Conservation (phyloP, 192 early-diverging fungal genomes). For the Dimargaris xerosporica region DNA sequence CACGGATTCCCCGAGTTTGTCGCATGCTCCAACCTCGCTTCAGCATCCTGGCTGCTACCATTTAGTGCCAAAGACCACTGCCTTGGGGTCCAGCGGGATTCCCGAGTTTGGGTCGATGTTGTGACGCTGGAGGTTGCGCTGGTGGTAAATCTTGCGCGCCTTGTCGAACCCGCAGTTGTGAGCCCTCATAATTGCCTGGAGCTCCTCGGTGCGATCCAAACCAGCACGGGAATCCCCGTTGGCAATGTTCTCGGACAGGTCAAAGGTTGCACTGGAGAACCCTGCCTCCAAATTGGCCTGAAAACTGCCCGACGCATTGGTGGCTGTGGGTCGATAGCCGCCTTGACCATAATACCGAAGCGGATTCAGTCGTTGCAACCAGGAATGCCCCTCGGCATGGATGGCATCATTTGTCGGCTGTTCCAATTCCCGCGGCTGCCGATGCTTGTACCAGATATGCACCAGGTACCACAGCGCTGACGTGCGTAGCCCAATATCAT, state of each 20-base stretch:
- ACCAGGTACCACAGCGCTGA: slow-evolving; percentile 7
- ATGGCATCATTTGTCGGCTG: not conserved
- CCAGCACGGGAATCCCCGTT: slow-evolving; percentile 3
- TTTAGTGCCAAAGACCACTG: not conserved
- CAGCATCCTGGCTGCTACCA: no score
- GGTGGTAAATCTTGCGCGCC: slow-evolving; percentile 11
- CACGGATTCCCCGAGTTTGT: no score
- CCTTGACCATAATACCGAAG: not conserved
- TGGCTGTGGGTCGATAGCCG: no score
- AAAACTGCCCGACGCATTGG: not conserved
- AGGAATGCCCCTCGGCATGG: not conserved
- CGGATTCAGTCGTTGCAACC: not conserved
- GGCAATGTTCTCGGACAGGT: not conserved
- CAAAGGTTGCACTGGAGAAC: slow-evolving; percentile 1
- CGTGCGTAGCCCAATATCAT: no score
- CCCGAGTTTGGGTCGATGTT: slow-evolving; percentile 6
- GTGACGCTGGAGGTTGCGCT: not conserved
- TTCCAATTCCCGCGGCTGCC: not conserved
- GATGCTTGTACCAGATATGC: slow-evolving; percentile 8
- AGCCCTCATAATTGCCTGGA: not conserved
- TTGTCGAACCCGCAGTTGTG: slow-evolving; percentile 9
- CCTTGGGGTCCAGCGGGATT: slow-evolving; percentile 10
- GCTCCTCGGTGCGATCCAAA: slow-evolving; percentile 1
- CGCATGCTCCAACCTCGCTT: no score
- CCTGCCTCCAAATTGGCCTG: slow-evolving; percentile 8